These are phyloP conservation scores for Chaetomium sp. DNA, from an alignment of 2,329 filamentous ascomycete species.

Conservation along the genomic window DNA sequence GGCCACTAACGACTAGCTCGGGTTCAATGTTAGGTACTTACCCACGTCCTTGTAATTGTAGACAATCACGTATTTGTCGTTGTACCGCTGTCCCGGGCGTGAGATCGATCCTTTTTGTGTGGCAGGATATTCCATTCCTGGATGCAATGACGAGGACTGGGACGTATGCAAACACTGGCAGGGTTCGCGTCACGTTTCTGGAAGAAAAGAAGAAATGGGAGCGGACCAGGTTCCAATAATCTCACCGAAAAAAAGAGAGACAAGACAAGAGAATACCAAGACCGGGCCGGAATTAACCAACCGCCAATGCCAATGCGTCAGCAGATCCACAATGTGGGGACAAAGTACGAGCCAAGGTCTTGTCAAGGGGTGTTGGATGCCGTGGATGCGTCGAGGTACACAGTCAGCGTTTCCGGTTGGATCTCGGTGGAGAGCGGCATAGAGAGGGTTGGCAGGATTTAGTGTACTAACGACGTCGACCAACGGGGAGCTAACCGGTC, in stretches of 20 bases:
- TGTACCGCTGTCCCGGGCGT: not conserved
- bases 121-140: not conserved
- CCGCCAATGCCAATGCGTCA: not conserved
- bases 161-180: not conserved
- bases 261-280: not conserved
- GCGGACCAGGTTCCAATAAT: not conserved
- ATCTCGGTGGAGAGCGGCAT: not conserved
- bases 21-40: too few relatives aligned
- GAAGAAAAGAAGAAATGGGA: not conserved
- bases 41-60: not conserved
- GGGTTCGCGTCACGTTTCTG: not conserved
- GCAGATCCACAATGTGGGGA: slow-evolving; percentile 3
- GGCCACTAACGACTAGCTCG: too few relatives aligned
- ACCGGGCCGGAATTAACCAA: not conserved
- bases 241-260: not conserved
- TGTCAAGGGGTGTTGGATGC: not conserved
- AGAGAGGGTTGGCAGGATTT: not conserved
- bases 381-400: not conserved
- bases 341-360: not conserved
- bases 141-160: not conserved
- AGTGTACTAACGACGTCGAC: not conserved
- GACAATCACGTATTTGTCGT: slow-evolving; percentile 1
- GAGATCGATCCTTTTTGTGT: not conserved
- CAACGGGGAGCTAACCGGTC: not conserved
- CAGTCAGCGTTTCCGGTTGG: not conserved